Evolutionary conservation across 257 asterid genomes (phyloP).

Genomic region (Solanum bulbocastanum): DNA sequence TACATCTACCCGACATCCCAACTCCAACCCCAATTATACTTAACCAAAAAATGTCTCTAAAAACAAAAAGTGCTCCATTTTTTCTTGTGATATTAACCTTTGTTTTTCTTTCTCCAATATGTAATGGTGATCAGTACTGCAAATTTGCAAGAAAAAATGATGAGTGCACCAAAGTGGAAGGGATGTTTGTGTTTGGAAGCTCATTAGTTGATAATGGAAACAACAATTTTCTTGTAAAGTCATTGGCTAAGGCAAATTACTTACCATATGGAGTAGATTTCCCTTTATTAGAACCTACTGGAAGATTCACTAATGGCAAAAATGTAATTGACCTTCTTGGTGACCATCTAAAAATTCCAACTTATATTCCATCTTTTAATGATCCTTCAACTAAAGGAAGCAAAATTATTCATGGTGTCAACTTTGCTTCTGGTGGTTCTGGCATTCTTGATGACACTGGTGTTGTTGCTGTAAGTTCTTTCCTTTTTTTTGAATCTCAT

Average conservation of each 20-base stretch:
- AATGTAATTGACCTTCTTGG: conserved; percentile 60
- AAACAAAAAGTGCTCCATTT: not conserved
- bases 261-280: conserved; percentile 67
- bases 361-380: conserved; percentile 45
- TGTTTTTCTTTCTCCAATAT: not conserved
- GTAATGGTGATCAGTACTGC: not conserved
- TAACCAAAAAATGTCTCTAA: not conserved
- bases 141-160: not conserved
- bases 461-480: not conserved
- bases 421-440: conserved; percentile 78
- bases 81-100: not conserved
- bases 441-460: conserved; percentile 73
- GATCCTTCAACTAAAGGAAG: conserved; percentile 61
- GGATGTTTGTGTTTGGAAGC: conserved; percentile 84
- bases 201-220: conserved; percentile 81
- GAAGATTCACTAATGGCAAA: conserved; percentile 63
- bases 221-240: conserved; percentile 43
- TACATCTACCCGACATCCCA: not conserved
- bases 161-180: conserved; percentile 15
- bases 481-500: not conserved
- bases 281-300: conserved; percentile 39
- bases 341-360: conserved; percentile 22
- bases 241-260: conserved; percentile 54
- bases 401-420: conserved; percentile 47
- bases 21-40: not conserved